These are phyloP conservation scores for Aspergillus nanangensis DNA, from an alignment of 495 filamentous ascomycete genomes.

Conservation along the genomic window DNA sequence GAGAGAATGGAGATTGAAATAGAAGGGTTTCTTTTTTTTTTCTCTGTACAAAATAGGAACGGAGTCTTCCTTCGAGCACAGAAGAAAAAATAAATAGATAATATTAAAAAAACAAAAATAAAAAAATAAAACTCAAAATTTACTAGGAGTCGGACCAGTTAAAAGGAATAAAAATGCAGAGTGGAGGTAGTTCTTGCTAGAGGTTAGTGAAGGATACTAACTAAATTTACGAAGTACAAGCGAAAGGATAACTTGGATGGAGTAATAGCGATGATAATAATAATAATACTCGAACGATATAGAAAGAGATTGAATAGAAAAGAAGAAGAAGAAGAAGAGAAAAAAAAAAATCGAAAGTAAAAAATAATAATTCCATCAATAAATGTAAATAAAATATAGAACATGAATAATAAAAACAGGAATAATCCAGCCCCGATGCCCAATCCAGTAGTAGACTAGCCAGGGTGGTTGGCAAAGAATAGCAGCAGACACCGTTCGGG, in stretches of 20 bases:
- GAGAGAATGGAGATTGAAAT: neutral
- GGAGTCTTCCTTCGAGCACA: neutral
- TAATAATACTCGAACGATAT: too few relatives aligned
- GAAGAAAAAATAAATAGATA: too few relatives aligned
- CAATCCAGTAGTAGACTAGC: slow-evolving; percentile 12
- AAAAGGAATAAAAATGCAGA: slow-evolving; percentile 3
- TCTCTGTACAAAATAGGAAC: neutral
- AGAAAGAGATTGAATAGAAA: too few relatives aligned
- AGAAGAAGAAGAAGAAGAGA: slow-evolving; percentile 6
- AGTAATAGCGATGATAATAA: too few relatives aligned
- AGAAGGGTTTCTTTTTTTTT: neutral
- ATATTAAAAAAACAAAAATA: too few relatives aligned
- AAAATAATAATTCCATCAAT: neutral
- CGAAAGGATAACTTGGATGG: too few relatives aligned
- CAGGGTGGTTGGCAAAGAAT: slow-evolving; percentile 5
- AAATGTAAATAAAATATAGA: neutral
- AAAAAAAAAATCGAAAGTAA: slow-evolving; percentile 3
- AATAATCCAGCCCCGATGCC: neutral
- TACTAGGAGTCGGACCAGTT: neutral
- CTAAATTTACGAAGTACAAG: too few relatives aligned
- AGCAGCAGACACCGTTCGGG: slow-evolving; percentile 26
- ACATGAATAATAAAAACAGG: neutral
- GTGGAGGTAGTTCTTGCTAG: slow-evolving; percentile 13
- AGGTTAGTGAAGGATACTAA: slow-evolving; percentile 12
- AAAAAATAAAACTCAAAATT: neutral